Evolutionary conservation across 495 filamentous ascomycete genomes (phyloP), one percentile per base, ranked within the genome.

Genomic region (Annulohypoxylon nitens): DNA sequence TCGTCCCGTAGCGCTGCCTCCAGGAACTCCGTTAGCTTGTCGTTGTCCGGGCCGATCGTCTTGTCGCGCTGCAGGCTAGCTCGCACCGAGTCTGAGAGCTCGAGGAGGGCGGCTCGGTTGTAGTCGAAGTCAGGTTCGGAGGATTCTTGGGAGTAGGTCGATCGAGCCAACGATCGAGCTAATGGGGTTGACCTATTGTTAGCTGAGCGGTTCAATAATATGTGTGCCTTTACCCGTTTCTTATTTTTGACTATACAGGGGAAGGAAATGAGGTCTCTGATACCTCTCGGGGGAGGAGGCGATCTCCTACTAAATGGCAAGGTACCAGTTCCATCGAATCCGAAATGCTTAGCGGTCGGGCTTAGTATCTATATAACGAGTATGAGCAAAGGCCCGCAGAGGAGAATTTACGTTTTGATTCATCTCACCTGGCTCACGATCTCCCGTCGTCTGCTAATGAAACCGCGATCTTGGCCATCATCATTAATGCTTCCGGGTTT

Each of bases 61-160:
- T 63, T 61, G 9, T 71, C 50, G 26, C 60, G 41, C 18, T 37
- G 16, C 16, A 86, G 71, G 14, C 73, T 75, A 20, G 45, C 66
- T 0, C 84, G 76, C 20, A 83, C 55, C 0, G 76, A 74, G 63
- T 84, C 79, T 8, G 81, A 81, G 3, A 86, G 69, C 8, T 71
- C 60, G 2, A 80, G 68, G 0, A 84, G 67, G 0, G 39, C 43
- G 9, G 7, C 30, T 14, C 50, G 62, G 34, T 74, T 47, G 74
- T 71, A 78, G 18, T 69, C 23, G 14, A 70, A 47, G n/a, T 43
- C 65, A 2, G 58, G 50, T 25, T 68, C 71, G 16, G 18, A 41
- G 8, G 67, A 50, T 0, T 23, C 47, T 6, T 68, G 18, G 7
- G 69, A 62, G 23, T 68, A 54, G 14, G 34, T 25, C 3, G 74